Base-by-base conservation (phyloP, 208 protist genomes). In the Naegleria gruberi region DNA sequence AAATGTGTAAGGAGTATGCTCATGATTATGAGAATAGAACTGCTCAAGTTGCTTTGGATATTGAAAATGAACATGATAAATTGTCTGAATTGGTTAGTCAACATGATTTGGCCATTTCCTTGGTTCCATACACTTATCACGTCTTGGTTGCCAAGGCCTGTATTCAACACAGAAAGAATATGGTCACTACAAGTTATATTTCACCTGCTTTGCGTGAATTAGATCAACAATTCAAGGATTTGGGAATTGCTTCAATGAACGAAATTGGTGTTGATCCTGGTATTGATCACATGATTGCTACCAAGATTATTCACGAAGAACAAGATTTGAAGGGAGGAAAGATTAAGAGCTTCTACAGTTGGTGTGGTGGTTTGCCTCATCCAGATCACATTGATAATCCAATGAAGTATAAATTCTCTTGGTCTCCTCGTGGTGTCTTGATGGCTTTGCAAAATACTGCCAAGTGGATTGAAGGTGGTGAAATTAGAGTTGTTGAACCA, bases 321-420 rank as follows among this genome's bases (percentile, higher is more conserved):
- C 91, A 94, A 34, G 89, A 44, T 65, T 65, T 65, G 65, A 82
- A 93, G 41, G 94, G 93, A 45, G 93, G 93, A 40, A 92, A 92
- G 23, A 87, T 95, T 87, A 46, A 89, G 37, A 85, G 42, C n/a
- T 94, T 94, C 84, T 84, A 44, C 23, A 90, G 81, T 34, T 95
- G 91, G 91, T 96, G 94, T 89, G 95, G 95, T 87, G 95, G 95
- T 51, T 91, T 97, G 0, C 95, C 95, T 40, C 94, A 93, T 8
- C 94, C 95, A 42, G 93, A 96, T 42, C 19, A 55, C 4, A 40
- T 55, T 45, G 91, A 87, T 85, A 96, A 97, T 87, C 93, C 95
- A 47, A 83, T 97, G n/a, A 93, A 94, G 51, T 97, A 97, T 93
- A 97, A 97, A 91, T 96, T 96, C 90, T 91, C 83, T 44, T 97